These are phyloP conservation scores for Pythium inflatum DNA, from an alignment of 352 stramenopile genomes.

Conservation along the genomic window DNA sequence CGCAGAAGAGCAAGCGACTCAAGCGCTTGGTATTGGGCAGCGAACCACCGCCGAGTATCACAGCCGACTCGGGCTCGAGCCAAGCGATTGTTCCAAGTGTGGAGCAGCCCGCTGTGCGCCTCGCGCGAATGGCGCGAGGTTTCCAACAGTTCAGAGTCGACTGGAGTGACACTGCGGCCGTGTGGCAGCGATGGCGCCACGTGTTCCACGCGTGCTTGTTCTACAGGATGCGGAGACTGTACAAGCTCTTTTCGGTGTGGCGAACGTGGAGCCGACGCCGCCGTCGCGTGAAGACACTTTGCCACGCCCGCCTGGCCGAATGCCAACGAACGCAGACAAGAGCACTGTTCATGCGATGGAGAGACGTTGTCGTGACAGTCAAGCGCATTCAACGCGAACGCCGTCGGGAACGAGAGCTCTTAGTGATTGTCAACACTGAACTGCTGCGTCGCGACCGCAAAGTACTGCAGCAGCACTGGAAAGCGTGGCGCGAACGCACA, in stretches of 20 bases:
- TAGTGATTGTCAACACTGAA: constrained; percentile 60
- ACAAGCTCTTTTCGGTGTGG: constrained; percentile 44
- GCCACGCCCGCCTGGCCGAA: constrained; percentile 23
- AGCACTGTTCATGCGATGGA: constrained; percentile 42
- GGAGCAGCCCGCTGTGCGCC: background rate
- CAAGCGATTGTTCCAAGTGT: background rate
- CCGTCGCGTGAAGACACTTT: constrained; percentile 24
- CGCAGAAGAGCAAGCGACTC: constrained; percentile 34
- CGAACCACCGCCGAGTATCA: background rate
- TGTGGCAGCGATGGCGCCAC: constrained; percentile 64
- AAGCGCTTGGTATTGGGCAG: constrained; percentile 13
- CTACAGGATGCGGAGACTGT: constrained; percentile 48
- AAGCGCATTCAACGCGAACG: constrained; percentile 54
- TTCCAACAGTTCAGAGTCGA: constrained; percentile 55
- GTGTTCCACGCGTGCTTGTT: constrained; percentile 68
- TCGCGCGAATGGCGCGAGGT: constrained; percentile 41
- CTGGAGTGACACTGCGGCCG: constrained; percentile 39
- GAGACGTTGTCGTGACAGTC: constrained; percentile 42
- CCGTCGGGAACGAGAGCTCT: constrained; percentile 56
- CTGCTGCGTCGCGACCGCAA: constrained; percentile 51
- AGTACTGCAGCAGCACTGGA: constrained; percentile 48
- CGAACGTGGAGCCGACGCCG: constrained; percentile 29
- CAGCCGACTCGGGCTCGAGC: background rate
- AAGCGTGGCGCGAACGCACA: constrained; percentile 44
- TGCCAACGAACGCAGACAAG: background rate